These are phyloP conservation scores for Berberis vulgaris DNA, from an alignment of 164 flowering plant genomes.

Conservation along the genomic window DNA sequence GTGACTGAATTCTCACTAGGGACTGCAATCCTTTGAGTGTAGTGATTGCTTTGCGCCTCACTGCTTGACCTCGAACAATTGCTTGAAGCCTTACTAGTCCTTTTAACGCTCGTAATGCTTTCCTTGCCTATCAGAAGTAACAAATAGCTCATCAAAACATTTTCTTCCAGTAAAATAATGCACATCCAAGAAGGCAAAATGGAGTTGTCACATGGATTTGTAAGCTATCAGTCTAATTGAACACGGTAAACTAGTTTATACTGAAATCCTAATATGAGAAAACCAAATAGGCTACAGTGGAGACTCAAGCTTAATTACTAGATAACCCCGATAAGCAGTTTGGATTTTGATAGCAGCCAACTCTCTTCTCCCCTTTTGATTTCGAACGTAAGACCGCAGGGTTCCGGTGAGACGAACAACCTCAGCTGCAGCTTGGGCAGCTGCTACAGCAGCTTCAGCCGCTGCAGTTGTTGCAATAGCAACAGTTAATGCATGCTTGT, in stretches of 20 bases:
- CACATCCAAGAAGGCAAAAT: background rate
- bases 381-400: conserved; percentile 14
- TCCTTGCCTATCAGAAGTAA: conserved; percentile 52
- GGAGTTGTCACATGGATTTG: background rate
- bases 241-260: background rate
- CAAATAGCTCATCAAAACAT: background rate
- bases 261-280: background rate
- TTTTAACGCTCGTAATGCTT: conserved; percentile 74
- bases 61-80: conserved; percentile 59
- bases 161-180: background rate
- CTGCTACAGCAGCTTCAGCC: conserved; percentile 78
- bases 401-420: conserved; percentile 45
- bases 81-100: conserved; percentile 89
- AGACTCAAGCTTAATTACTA: conserved; percentile 34
- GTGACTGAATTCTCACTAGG: conserved; percentile 25
- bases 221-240: background rate
- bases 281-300: background rate
- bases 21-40: conserved; percentile 32
- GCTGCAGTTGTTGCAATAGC: conserved; percentile 79
- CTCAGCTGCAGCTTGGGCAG: conserved; percentile 80
- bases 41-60: conserved; percentile 39
- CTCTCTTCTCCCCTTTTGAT: conserved; percentile 11
- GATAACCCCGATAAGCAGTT: conserved; percentile 54
- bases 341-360: conserved; percentile 69
- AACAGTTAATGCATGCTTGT: conserved; percentile 59